Evolutionary conservation across 768 basidiomycete species (phyloP), one percentile per base, ranked within the genome.

Genomic region (Mycena albidolilacea): DNA sequence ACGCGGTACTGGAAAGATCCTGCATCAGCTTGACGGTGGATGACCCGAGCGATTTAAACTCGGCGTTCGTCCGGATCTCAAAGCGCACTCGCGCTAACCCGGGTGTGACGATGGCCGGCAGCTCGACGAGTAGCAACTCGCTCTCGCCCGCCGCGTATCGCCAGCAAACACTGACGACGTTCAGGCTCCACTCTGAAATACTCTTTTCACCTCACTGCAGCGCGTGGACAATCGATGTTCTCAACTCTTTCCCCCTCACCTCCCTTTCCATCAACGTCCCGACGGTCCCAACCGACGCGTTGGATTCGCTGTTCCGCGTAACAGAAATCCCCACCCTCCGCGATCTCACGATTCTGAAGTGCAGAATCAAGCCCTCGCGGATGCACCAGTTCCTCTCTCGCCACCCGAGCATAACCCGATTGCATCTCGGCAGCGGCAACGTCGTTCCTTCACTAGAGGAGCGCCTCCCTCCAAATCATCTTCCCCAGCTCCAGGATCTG

Each of bases 261-360:
- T 44, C 46, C 23, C 12, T 76, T 30, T 73, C 75, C 48, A 67
- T 76, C 52, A 30, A 66, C 21, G 52, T 58, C 41, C 69, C 64
- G 14, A 46, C 50, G 19, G 68, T 70, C 57, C 39, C 64, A 5
- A 61, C 66, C 14, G 62, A 68, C 12, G 65, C 59, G 8, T 19
- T 62, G n/a, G 69, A 62, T 30, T 41, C 38, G 8, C 23, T 76
- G 0, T 43, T 76, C 19, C 37, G 65, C n/a, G 54, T 59, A 4
- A 76, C 69, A 11, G 71, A 75, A 43, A 72, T 76, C 38, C 71
- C 75, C 21, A 73, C 75, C 19, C 71, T 76, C 52, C 55, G 50
- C 7, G 55, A 72, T 21, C 61, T 76, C 14, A 38, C 71, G 5
- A 37, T 76, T 23, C 35, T 55, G 38, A 44, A 70, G 12, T 66